Base-by-base conservation (phyloP, 1,284 basidiomycete genomes). In the Microbotryum silenes-acaulis region DNA sequence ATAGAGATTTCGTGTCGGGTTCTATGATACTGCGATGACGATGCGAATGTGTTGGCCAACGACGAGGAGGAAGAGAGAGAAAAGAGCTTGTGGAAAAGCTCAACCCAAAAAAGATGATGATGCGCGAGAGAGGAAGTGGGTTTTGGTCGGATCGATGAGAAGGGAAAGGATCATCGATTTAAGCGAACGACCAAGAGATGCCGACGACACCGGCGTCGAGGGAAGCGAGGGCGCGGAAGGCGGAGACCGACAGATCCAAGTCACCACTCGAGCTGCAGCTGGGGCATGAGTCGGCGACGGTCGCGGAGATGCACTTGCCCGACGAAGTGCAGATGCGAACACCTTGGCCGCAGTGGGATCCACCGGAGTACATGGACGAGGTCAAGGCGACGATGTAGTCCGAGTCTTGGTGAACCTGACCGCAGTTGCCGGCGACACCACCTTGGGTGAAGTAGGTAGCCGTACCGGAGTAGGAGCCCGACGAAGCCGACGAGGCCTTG, bases 401-500 rank as follows among this genome's bases (percentile, higher is more conserved):
- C 16, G 45, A 60, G 65, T 76, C 75, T 5, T 59, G 44, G 68
- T 72, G 59, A 60, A 60, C 57, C 14, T 46, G 50, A 12, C 75
- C 74, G 56, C 75, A 76, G 7, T 66, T 59, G 21, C 75, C 74
- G n/a, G 74, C 67, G 56, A 62, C 67, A 42, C 72, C 72, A 21
- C 54, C 56, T 65, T 75, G 73, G 56, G 53, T 44, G 76, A 91
- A 88, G 2, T 70, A 64, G 79, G 89, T 81, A 31, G 80, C 77
- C 37, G 70, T 72, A 57, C 89, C 88, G 74, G 88, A 91, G 87
- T 86, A 54, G 56, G 59, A 62, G 88, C 88, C 6, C 83, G 77
- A 55, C 76, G 76, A 49, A 74, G 63, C 54, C 68, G 71, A 54
- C 84, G 85, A 56, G 81, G 82, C 86, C 68, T 56, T 67, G 59